A percentile compares a stretch with the other conserved stretches of the same genome.
Conservation (phyloP, 208 protist genomes). For the Acanthamoeba lenticulata region DNA sequence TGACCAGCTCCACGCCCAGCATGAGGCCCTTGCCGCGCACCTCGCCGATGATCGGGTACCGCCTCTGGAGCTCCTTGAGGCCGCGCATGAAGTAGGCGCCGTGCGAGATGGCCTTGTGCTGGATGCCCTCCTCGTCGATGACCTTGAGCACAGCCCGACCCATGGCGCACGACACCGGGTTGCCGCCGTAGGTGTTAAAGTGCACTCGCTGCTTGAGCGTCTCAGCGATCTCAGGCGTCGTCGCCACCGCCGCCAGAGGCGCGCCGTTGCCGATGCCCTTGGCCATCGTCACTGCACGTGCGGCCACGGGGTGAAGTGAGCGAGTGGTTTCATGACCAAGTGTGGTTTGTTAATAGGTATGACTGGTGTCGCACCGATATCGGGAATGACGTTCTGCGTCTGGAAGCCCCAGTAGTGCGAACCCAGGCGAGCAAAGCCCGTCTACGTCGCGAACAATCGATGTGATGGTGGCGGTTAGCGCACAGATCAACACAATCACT, state of each 20-base stretch:
- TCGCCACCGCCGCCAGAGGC: slow-evolving; percentile 87
- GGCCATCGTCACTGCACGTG: slow-evolving; percentile 76
- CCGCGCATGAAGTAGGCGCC: slow-evolving; percentile 74
- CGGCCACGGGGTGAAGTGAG: not conserved
- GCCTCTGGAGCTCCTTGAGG: slow-evolving; percentile 72
- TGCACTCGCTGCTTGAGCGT: slow-evolving; percentile 72
- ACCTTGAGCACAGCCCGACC: slow-evolving; percentile 85
- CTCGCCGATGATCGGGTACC: slow-evolving; percentile 84
- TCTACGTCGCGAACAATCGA: too few species aligned
- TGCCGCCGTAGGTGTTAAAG: slow-evolving; percentile 89
- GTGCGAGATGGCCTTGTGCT: slow-evolving; percentile 74
- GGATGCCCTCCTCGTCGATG: slow-evolving; percentile 82
- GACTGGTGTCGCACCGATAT: slow-evolving; percentile 18
- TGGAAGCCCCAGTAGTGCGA: slow-evolving; percentile 87
- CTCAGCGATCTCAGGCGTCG: slow-evolving; percentile 82
- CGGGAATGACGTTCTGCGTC: slow-evolving; percentile 79
- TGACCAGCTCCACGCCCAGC: slow-evolving; percentile 84
- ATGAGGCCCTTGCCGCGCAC: slow-evolving; percentile 86
- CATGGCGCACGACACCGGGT: slow-evolving; percentile 83
- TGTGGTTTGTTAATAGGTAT: not conserved
- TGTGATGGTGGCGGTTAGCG: too few species aligned
- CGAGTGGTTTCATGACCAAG: not conserved
- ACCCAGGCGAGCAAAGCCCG: slow-evolving; percentile 87
- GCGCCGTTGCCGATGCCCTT: slow-evolving; percentile 88
- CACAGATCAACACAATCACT: not conserved